A percentile compares a stretch with the other conserved stretches of the same genome.
These are phyloP conservation scores for Colletotrichum tropicicola DNA, from an alignment of 2,329 filamentous ascomycete species.

Conservation along the genomic window DNA sequence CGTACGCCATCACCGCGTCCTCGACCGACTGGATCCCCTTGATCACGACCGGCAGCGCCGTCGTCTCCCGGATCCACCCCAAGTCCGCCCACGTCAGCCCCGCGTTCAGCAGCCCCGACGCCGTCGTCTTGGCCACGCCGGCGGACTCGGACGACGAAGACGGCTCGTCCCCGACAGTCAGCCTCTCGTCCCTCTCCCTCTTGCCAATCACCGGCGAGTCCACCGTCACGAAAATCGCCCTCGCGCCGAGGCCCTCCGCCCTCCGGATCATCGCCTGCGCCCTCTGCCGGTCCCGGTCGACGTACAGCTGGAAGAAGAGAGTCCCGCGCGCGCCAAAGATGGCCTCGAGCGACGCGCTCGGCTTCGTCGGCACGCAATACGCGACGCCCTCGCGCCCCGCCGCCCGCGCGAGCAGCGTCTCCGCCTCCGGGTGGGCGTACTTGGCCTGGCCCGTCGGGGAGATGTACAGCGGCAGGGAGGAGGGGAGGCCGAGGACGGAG, in stretches of 20 bases:
- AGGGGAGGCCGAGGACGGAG: slow-evolving; percentile 61
- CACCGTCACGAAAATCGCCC: slow-evolving; percentile 66
- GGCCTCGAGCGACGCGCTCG: not conserved
- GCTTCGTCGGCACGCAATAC: slow-evolving; percentile 28
- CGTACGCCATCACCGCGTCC: slow-evolving; percentile 68
- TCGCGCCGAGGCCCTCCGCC: slow-evolving; percentile 55
- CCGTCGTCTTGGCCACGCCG: slow-evolving; percentile 55
- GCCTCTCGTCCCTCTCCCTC: slow-evolving; percentile 55
- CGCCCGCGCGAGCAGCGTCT: slow-evolving; percentile 40
- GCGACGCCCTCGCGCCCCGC: slow-evolving; percentile 18
- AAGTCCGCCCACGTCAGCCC: slow-evolving; percentile 71
- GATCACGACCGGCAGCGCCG: slow-evolving; percentile 65
- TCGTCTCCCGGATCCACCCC: slow-evolving; percentile 63
- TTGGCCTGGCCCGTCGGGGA: slow-evolving; percentile 71
- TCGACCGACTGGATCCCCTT: slow-evolving; percentile 75
- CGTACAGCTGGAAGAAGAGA: slow-evolving; percentile 69
- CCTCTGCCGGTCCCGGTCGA: slow-evolving; percentile 62
- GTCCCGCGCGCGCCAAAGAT: slow-evolving; percentile 1
- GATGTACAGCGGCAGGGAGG: slow-evolving; percentile 68
- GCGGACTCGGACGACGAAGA: slow-evolving; percentile 52
- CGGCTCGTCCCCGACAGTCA: slow-evolving; percentile 53
- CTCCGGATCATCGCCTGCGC: slow-evolving; percentile 56
- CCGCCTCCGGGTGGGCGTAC: slow-evolving; percentile 70
- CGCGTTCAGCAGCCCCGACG: slow-evolving; percentile 65
- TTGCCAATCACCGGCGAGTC: slow-evolving; percentile 67